These are phyloP conservation scores for Penicillium ucsense DNA, from an alignment of 495 filamentous ascomycete species.

Conservation along the genomic window DNA sequence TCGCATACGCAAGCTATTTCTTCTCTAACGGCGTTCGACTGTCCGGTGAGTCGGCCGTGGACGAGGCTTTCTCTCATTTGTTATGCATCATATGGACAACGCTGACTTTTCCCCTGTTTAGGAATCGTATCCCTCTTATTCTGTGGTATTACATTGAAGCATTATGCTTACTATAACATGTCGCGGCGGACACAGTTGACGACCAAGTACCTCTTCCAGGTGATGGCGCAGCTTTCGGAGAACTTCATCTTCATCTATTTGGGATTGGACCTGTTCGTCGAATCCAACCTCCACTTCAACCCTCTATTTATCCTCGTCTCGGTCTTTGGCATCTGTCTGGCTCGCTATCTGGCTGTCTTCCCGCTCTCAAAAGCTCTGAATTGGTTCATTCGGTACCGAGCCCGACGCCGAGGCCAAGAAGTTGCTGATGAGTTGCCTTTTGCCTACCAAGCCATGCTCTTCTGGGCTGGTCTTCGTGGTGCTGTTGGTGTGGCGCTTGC, in stretches of 20 bases:
- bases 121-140: constrained; percentile 95
- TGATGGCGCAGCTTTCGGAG: constrained; percentile 88
- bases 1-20: constrained; percentile 94
- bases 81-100: neutral
- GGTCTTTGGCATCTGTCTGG: constrained; percentile 80
- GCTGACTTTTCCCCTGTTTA: constrained; percentile 23
- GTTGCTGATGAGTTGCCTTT: constrained; percentile 84
- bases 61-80: too few species aligned
- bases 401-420: constrained; percentile 65
- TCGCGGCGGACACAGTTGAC: constrained; percentile 93
- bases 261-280: constrained; percentile 87
- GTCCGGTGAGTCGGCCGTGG: constrained; percentile 58
- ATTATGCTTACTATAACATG: constrained; percentile 99
- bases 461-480: constrained; percentile 94
- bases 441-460: constrained; percentile 93
- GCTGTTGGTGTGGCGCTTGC: constrained; percentile 94
- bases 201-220: constrained; percentile 95
- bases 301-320: constrained; percentile 93
- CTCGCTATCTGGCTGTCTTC: constrained; percentile 88
- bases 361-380: constrained; percentile 86
- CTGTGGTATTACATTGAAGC: constrained; percentile 95
- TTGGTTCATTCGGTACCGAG: constrained; percentile 86
- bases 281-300: constrained; percentile 77
- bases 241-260: constrained; percentile 99
- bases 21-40: constrained; percentile 90